Evolutionary conservation across 2,329 filamentous ascomycete genomes (phyloP).

Genomic region (Ophiostoma piceae): DNA sequence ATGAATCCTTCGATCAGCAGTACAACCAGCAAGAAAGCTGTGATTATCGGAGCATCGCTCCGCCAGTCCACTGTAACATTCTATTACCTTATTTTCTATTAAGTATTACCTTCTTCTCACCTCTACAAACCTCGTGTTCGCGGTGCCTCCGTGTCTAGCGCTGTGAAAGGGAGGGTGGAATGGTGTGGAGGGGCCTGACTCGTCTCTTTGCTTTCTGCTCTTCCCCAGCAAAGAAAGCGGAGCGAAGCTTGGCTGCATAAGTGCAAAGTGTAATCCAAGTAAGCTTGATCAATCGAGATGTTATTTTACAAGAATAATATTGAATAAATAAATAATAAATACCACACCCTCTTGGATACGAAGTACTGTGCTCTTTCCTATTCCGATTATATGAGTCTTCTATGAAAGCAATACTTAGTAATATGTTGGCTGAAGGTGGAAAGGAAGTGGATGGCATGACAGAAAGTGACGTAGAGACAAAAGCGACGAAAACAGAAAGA

Average conservation of each 20-base stretch:
- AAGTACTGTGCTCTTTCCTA: slow-evolving; percentile 1
- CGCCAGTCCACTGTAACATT: not conserved
- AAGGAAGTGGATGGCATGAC: not conserved
- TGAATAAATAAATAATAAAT: not conserved
- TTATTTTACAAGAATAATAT: not conserved
- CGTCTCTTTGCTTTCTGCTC: not conserved
- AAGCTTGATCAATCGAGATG: slow-evolving; percentile 13
- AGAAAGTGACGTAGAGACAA: not conserved
- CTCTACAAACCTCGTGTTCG: slow-evolving; percentile 19
- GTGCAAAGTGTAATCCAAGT: slow-evolving; percentile 5
- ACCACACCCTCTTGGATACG: not conserved
- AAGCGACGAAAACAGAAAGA: not conserved
- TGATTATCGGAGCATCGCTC: not conserved
- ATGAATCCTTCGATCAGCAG: not conserved
- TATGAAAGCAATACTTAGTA: not conserved
- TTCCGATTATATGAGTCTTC: not conserved
- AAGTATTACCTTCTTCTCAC: not conserved
- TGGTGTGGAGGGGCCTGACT: not conserved
- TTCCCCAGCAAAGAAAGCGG: not conserved
- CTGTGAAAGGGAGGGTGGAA: slow-evolving; percentile 12
- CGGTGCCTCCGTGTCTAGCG: slow-evolving; percentile 19
- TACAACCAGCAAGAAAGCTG: not conserved
- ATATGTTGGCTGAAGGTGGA: not conserved
- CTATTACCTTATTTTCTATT: not conserved
- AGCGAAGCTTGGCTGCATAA: not conserved